Base-by-base conservation (phyloP, 2,329 filamentous ascomycete genomes). In the Neopestalotiopsis sp. region DNA sequence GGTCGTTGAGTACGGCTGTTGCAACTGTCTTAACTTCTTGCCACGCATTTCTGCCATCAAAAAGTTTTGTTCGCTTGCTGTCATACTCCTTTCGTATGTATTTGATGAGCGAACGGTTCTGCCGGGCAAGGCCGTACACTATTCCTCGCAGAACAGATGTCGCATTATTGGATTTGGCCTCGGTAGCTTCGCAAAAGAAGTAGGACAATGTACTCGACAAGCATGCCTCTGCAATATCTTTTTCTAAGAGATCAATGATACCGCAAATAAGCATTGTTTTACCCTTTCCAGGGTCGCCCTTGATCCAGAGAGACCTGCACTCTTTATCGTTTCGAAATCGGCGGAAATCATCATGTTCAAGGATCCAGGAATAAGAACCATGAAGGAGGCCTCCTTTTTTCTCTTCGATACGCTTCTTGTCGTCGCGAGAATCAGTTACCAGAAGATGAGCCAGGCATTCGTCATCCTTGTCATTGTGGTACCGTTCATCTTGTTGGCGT, bases 41-140 rank as follows among this genome's bases (percentile, higher is more conserved):
- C 77, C 77, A 84, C 4, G 80, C 77, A 76, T 85, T 85, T 2
- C 56, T 28, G 66, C 78, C 80, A 4, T 78, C 68, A 67, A 85
- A 85, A 0, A 81, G 70, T 2, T 64, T 24, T 68, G 75, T 74
- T 1, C 80, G 79, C 0, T 68, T 67, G 3, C 61, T 3, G 17
- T 81, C 72, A 68, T 83, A 81, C 61, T 76, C 69, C 32, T 77
- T 73, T 13, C 68, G 73, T 4, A 85, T 12, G 68, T 84, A 74
- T 2, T 69, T 70, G 17, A 81, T 67, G 1, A 86, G 78, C 0
- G 68, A 73, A 12, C 74, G 75, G 45, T 75, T 61, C 56, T 77
- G 76, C 4, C 74, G 30, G 14, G 77, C 12, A 5, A 80, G 74
- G 14, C 75, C 53, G 49, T 74, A 77, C 4, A 79, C 74, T 4